These are phyloP conservation scores for Pythium periplocum DNA, from an alignment of 352 stramenopile species.

Conservation along the genomic window DNA sequence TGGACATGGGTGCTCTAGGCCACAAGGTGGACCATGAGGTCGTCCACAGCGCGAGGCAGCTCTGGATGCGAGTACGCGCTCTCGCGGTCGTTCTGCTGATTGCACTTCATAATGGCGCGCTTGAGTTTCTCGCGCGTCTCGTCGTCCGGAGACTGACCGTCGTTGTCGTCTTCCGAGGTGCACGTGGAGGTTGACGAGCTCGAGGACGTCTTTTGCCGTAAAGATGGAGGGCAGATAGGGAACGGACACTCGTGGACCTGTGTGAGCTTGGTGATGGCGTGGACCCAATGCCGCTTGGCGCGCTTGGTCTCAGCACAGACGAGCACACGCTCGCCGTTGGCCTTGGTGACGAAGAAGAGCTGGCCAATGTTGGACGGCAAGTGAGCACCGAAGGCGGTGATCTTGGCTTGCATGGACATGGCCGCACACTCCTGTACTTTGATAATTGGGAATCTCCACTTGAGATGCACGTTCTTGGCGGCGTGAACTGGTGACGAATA, in stretches of 20 bases:
- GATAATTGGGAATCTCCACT: constrained; percentile 43
- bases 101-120: too few species aligned
- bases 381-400: constrained; percentile 49
- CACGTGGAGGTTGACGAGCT: constrained; percentile 11
- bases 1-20: too few species aligned
- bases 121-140: constrained; percentile 3
- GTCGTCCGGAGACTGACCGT: not conserved
- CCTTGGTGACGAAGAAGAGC: constrained; percentile 69
- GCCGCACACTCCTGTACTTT: constrained; percentile 53
- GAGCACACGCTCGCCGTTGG: constrained; percentile 58
- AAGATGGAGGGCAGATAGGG: constrained; percentile 5
- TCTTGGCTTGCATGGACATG: constrained; percentile 55
- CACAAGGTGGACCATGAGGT: not conserved
- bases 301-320: constrained; percentile 38
- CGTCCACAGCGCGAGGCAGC: not conserved
- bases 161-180: constrained; percentile 16
- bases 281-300: constrained; percentile 52
- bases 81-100: too few species aligned
- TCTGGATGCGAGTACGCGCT: too few species aligned
- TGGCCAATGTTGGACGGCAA: constrained; percentile 38
- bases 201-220: constrained; percentile 13
- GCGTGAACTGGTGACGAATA: constrained; percentile 48
- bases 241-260: constrained; percentile 32
- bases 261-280: constrained; percentile 38
- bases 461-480: constrained; percentile 35